Base-by-base conservation (phyloP, 192 early-diverging fungal species). In the Backusella luteola region DNA sequence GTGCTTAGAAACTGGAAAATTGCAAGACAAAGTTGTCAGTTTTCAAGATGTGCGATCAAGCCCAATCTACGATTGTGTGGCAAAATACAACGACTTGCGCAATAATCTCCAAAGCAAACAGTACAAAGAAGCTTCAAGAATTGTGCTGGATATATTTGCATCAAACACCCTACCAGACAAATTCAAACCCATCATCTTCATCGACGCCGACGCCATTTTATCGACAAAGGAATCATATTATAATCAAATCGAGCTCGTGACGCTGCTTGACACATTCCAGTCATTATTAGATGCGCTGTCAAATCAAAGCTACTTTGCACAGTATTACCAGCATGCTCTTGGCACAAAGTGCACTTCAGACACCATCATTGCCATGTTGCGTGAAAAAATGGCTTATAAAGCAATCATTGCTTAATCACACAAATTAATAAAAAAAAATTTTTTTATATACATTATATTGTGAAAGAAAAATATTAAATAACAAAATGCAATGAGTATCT, bases 401-500 rank as follows among this genome's bases (percentile, higher is more conserved):
- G 69, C 69, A 1, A 29, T 46, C 0, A 70, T 42, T 4, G 35
- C 68, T 71, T 12, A 44, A 5, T 17, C 41, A 44, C 14, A 17
- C 14, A 44, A 44, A 67, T 35, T 17, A 67, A 36, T 35, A 36
- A 36, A 21, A 69, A 39, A 21, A 36, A 68, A 21, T 38, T 69
- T 36, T 69, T 67, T 35, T 41, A 38, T 41, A 38, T 69, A 21
- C 36, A 63, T 29, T 63, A 29, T 63, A 63, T 63, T 63, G 56
- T 29, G 56, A 63, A 63, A 63, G 26, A 29, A 59, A 59, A 59
- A 21, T 63, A 63, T 8, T 59, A 63, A 63, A 63, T 29, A 63
- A 63, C 46, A 49, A 63, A 63, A 63, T 63, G 56, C 56, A 63
- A 63, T 63, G 56, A 29, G 56, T 63, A 69, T 68, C 38, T 69